Base-by-base conservation (phyloP, 164 flowering plant species). In the Annona cherimola region DNA sequence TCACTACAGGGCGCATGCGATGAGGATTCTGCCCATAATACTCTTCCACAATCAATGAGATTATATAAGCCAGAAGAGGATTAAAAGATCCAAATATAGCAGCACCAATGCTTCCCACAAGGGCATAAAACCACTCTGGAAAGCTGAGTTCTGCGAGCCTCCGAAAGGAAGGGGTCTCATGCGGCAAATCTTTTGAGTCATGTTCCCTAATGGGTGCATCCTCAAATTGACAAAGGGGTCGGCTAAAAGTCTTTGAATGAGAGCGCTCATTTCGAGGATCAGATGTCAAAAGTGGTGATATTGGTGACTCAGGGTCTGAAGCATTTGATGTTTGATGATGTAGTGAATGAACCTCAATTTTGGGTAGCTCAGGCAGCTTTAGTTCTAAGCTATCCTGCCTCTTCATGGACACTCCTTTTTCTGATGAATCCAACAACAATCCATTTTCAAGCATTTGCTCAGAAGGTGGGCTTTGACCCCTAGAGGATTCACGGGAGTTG, bases 111-210 rank as follows among this genome's bases (percentile, higher is more conserved):
- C 97, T 91, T 68, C 99, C 99, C 63, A 95, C 76, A 72, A 89
- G 93, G 70, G 96, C 98, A 86, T 95, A 95, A 55, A 95, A 89
- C 99, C 98, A 95, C 76, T 95, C 99, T 14, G 99, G 90, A 76
- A 91, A 84, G 78, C 98, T 93, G 78, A 95, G 94, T 80, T 95
- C 84, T 63, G 87, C 91, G 70, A 95, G 89, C 85, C 97, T 90
- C 98, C 97, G 88, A 81, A 91, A 78, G 26, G 99, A 86, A 3
- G 99, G 99, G 66, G 88, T 77, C 72, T 75, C 82, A 71, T 78
- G 81, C 46, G 68, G 77, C 26, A 63, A 20, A 61, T 82, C 92
- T 70, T 86, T 87, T 44, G 63, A 67, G 45, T 82, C 86, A 78
- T 76, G 82, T 18, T 50, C 40, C 69, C 74, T 81, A 40, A 77